phyloP scores from a whole-genome alignment of 345 rosid species.

The Erodium maritimum region DNA sequence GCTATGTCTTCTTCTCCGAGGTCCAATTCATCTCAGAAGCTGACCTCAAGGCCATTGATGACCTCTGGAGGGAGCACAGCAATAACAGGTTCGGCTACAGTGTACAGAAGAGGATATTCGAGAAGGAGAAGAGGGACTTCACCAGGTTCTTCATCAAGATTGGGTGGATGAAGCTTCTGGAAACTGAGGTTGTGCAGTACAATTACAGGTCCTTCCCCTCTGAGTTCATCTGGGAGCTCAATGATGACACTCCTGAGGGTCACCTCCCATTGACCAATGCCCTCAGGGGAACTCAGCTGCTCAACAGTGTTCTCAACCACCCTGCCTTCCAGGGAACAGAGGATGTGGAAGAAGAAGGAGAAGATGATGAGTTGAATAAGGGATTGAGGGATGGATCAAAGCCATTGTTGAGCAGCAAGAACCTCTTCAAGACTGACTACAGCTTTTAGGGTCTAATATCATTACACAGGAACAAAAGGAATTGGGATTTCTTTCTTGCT shows the following conservation, averaged over 20 bases:
- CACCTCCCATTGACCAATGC: constrained; percentile 94
- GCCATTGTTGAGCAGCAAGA: constrained; percentile 17
- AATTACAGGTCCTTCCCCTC: constrained; percentile 76
- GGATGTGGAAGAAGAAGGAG: constrained; percentile 5
- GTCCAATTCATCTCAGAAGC: constrained; percentile 50
- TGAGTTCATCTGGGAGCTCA: constrained; percentile 78
- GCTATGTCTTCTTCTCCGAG: constrained; percentile 95
- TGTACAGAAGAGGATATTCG: constrained; percentile 61
- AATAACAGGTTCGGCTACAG: constrained; percentile 66
- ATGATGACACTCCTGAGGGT: constrained; percentile 62
- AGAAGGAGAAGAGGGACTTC: constrained; percentile 56
- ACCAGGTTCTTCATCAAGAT: constrained; percentile 57
- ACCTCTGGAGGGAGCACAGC: constrained; percentile 66
- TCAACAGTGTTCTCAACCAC: constrained; percentile 56
- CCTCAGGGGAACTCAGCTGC: constrained; percentile 68
- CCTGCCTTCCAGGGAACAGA: constrained; percentile 52
- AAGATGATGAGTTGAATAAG: constrained; percentile 5
- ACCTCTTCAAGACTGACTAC: constrained; percentile 41
- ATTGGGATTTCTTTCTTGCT: no score
- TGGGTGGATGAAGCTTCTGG: constrained; percentile 96
- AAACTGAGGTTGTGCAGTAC: constrained; percentile 70
- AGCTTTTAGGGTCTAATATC: constrained; percentile 24
- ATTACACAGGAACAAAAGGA: no score
- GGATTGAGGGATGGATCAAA: constrained; percentile 10
- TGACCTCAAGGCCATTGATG: constrained; percentile 64